Evolutionary conservation across 257 asterid genomes (phyloP).

Genomic region (Primulina eburnea): DNA sequence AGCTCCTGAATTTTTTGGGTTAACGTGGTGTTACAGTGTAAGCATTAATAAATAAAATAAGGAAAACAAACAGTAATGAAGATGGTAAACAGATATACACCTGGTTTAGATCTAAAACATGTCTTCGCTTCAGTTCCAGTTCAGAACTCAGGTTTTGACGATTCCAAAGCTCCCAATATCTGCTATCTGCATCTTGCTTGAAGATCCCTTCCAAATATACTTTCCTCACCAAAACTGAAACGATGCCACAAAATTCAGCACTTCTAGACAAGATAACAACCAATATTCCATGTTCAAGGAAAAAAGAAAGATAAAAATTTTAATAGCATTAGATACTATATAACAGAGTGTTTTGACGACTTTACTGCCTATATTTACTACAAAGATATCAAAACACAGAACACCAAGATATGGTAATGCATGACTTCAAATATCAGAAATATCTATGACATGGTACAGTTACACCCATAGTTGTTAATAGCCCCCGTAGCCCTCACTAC

Average conservation of each 20-base stretch:
- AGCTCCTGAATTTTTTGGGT: conserved; percentile 45
- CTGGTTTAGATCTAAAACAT: conserved; percentile 65
- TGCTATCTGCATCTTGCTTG: conserved; percentile 77
- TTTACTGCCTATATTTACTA: background rate
- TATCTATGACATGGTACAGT: background rate
- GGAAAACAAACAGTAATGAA: conserved; percentile 9
- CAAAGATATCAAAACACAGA: too few relatives aligned
- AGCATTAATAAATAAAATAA: conserved; percentile 17
- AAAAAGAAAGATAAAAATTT: background rate
- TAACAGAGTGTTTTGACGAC: background rate
- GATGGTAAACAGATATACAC: conserved; percentile 34
- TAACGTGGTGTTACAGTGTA: conserved; percentile 19
- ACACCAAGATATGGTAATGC: background rate
- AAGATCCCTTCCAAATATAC: conserved; percentile 71
- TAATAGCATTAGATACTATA: conserved; percentile 1
- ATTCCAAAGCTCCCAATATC: conserved; percentile 89
- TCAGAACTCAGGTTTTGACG: conserved; percentile 83
- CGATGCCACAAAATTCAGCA: conserved; percentile 25
- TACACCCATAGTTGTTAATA: too few relatives aligned
- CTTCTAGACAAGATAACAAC: conserved; percentile 16
- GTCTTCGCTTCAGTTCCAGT: conserved; percentile 68
- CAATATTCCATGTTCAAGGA: conserved; percentile 4
- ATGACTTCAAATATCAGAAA: background rate
- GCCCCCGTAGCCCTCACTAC: too few relatives aligned
- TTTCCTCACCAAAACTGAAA: conserved; percentile 78